phyloP scores from a whole-genome alignment of 2,329 filamentous ascomycete species.

The Aspergillus bombycis region DNA sequence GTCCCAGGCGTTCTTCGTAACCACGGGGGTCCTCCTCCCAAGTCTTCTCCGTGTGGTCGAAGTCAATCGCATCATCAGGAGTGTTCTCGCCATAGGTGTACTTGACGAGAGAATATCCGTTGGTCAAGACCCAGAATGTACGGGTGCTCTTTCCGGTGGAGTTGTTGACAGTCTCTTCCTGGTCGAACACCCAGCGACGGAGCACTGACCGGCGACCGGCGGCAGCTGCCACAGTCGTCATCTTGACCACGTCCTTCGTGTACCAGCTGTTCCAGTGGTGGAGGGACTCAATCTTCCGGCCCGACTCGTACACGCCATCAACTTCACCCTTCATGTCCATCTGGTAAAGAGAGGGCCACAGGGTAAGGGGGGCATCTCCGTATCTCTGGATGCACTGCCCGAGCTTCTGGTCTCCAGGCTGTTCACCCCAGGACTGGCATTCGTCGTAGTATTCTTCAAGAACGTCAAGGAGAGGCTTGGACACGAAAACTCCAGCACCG shows the following conservation, averaged over 20 bases:
- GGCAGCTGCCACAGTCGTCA: slow-evolving; percentile 45
- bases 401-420: slow-evolving; percentile 49
- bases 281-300: slow-evolving; percentile 46
- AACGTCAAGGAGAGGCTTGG: slow-evolving; percentile 42
- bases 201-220: slow-evolving; percentile 46
- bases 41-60: slow-evolving; percentile 48
- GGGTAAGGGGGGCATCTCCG: slow-evolving; percentile 42
- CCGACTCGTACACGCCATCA: slow-evolving; percentile 49
- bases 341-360: slow-evolving; percentile 48
- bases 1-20: slow-evolving; percentile 44
- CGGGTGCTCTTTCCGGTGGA: slow-evolving; percentile 38
- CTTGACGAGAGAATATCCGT: slow-evolving; percentile 48
- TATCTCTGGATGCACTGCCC: slow-evolving; percentile 47
- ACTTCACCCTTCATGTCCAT: slow-evolving; percentile 48
- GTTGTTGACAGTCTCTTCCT: slow-evolving; percentile 40
- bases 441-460: slow-evolving; percentile 44
- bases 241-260: slow-evolving; percentile 49
- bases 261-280: slow-evolving; percentile 52
- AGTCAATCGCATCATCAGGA: slow-evolving; percentile 45
- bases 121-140: slow-evolving; percentile 49
- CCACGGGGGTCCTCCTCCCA: slow-evolving; percentile 48
- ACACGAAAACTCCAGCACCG: slow-evolving; percentile 49
- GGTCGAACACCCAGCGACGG: slow-evolving; percentile 50
- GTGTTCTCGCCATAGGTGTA: slow-evolving; percentile 43
- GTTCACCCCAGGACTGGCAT: slow-evolving; percentile 47